Base-by-base conservation (phyloP, 1,284 basidiomycete genomes). In the Mycosarcoma maydis region DNA sequence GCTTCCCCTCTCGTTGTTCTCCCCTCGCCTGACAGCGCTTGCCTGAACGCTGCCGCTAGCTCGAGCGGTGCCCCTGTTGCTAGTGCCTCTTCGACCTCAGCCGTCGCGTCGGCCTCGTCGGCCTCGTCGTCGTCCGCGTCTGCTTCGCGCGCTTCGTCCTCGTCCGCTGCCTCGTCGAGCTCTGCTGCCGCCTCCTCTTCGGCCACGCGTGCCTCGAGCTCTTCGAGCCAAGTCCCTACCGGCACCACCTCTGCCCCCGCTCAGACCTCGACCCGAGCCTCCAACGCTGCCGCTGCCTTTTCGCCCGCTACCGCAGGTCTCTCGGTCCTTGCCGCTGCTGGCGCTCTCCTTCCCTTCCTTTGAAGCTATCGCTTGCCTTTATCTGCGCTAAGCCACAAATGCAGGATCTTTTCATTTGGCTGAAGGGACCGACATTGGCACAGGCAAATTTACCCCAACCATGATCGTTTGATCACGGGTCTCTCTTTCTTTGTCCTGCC, bases 271-370 rank as follows among this genome's bases (percentile, higher is more conserved):
- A 47, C 40, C 29, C n/a, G 26, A 10, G 27, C 53, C 27, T 3
- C 58, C 34, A 69, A 64, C 59, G 55, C 19, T 24, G 66, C 66
- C 37, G 52, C 54, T 14, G 55, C 55, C 51, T 58, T 69, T 47
- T 69, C 66, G 22, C 66, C 66, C 55, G 51, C 66, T 51, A 62
- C 59, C 39, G 66, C 55, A 29, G 66, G 66, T 48, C 66, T 69
- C 27, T 40, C 66, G 38, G 39, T 69, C 51, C 41, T 69, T 33
- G 66, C 54, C 40, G 27, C 57, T 32, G 66, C 51, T 23, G 66
- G 66, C 64, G 66, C 66, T 40, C 50, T 69, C 40, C 59, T 69
- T 16, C 47, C 66, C 55, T 62, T 69, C 66, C 50, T 69, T 36
- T 69, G 48, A 69, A 38, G n/a, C n/a, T n/a, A n/a, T n/a, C n/a